Percentiles rank a stretch among this genome's conserved stretches.
Conservation (phyloP, 2,329 filamentous ascomycete genomes). For the Aureobasidium pullulans region DNA sequence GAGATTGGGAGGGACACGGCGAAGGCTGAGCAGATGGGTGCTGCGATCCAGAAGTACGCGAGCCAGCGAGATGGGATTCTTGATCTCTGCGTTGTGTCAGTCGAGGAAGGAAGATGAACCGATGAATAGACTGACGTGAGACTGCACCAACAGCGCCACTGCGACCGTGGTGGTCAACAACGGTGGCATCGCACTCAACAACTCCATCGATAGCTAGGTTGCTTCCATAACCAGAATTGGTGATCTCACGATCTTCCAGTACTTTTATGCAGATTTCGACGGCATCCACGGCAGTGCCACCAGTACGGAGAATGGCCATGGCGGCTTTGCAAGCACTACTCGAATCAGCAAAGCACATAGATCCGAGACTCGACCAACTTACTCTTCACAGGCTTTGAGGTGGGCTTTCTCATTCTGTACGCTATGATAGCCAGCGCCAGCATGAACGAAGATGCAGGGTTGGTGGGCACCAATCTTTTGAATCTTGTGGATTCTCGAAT, state of each 20-base stretch:
- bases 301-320: conserved; percentile 72
- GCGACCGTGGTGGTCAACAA: conserved; percentile 83
- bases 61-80: conserved; percentile 84
- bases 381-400: conserved; percentile 83
- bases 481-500: conserved; percentile 22
- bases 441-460: conserved; percentile 87
- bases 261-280: conserved; percentile 82
- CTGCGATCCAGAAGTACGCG: conserved; percentile 74
- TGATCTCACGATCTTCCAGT: conserved; percentile 90
- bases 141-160: conserved; percentile 92
- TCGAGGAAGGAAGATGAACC: background rate
- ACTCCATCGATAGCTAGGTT: conserved; percentile 85
- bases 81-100: conserved; percentile 57
- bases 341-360: background rate
- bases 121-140: conserved; percentile 58
- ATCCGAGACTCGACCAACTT: conserved; percentile 33
- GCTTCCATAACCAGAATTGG: conserved; percentile 92
- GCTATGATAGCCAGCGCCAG: conserved; percentile 91
- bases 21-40: conserved; percentile 68
- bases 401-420: conserved; percentile 77
- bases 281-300: conserved; percentile 75
- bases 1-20: conserved; percentile 86
- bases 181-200: conserved; percentile 89
- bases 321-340: conserved; percentile 69
- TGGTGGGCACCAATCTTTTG: conserved; percentile 38